phyloP scores from a whole-genome alignment of 345 rosid species.

The Schrenkiella parvula region DNA sequence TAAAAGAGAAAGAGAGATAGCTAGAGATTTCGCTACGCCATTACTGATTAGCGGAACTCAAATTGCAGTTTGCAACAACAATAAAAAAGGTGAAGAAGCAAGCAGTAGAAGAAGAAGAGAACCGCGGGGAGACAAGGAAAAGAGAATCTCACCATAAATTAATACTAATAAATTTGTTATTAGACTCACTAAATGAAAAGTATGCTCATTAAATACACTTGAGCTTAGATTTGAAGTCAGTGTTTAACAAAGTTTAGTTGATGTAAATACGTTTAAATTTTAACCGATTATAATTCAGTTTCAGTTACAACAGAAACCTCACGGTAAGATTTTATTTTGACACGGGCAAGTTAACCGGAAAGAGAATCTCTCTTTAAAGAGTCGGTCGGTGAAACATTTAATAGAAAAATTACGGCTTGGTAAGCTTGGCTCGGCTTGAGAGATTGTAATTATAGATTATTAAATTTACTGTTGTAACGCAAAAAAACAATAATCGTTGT shows the following conservation, averaged over 20 bases:
- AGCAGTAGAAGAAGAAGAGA: neutral
- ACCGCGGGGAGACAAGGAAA: neutral
- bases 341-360: neutral
- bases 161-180: no score
- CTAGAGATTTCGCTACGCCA: neutral
- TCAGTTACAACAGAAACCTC: neutral
- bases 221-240: no score
- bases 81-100: neutral
- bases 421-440: constrained; percentile 8
- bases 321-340: neutral
- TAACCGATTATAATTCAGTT: neutral
- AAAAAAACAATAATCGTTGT: neutral
- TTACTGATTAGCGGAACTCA: neutral
- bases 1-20: neutral
- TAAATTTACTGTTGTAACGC: neutral
- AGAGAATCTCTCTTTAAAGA: neutral
- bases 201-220: neutral
- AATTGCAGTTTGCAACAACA: neutral
- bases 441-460: neutral
- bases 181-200: no score
- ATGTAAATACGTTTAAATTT: neutral
- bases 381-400: neutral
- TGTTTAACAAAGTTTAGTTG: neutral
- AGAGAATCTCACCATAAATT: neutral
- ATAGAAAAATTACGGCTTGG: neutral